Percentiles rank a stretch among this genome's conserved stretches.
phyloP scores from a whole-genome alignment of 1,284 basidiomycete genomes.

The Cystobasidium sp. region DNA sequence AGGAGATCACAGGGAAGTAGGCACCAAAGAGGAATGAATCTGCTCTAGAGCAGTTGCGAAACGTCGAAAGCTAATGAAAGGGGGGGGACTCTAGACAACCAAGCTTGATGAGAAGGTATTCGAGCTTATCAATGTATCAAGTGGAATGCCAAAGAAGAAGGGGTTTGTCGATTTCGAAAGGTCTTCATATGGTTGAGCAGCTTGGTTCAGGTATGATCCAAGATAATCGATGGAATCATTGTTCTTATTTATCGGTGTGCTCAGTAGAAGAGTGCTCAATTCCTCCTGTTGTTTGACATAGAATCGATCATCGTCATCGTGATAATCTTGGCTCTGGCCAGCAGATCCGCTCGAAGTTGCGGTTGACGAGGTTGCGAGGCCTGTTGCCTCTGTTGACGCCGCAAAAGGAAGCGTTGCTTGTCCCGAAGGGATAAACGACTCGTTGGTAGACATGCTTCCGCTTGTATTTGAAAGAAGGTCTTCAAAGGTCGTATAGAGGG shows the following conservation, averaged over 20 bases:
- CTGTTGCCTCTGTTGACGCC: slow-evolving; percentile 7
- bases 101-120: neutral
- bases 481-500: slow-evolving; percentile 15
- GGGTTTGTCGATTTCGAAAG: slow-evolving; percentile 1
- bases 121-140: neutral
- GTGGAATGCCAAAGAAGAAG: slow-evolving; percentile 26
- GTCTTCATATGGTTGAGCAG: neutral
- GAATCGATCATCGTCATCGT: slow-evolving; percentile 39
- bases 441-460: slow-evolving; percentile 2
- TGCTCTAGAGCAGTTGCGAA: slow-evolving; percentile 2
- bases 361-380: neutral
- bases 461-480: slow-evolving; percentile 12
- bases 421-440: slow-evolving; percentile 20
- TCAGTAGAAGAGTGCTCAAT: slow-evolving; percentile 4
- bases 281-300: slow-evolving; percentile 36
- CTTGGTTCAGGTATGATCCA: neutral
- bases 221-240: neutral
- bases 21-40: neutral
- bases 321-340: slow-evolving; percentile 32
- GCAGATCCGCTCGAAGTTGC: slow-evolving; percentile 6
- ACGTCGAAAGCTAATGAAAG: neutral
- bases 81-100: neutral
- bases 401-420: slow-evolving; percentile 13
- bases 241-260: neutral
- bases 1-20: no score